Evolutionary conservation across 768 basidiomycete genomes (phyloP), one percentile per base, ranked within the genome.

Genomic region (Kondoa subrosea): DNA sequence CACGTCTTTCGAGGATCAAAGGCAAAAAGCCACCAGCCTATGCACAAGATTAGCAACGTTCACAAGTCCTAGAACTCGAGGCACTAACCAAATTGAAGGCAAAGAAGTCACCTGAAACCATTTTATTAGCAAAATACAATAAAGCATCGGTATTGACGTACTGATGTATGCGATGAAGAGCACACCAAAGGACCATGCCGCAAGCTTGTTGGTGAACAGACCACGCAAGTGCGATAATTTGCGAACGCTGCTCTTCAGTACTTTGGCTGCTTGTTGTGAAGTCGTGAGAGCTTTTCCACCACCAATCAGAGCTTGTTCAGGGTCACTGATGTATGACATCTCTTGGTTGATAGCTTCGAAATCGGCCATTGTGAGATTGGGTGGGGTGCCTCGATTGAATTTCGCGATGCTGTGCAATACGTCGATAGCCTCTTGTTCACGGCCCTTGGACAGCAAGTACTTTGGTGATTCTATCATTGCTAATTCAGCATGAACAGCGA

Each of bases 401-500:
- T 67, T 68, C 15, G 78, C 79, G 67, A 80, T 78, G 26, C 67
- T 67, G 70, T 78, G 73, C n/a, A 80, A 64, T 25, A 80, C 78
- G 4, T 75, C 74, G 69, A 80, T 73, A 1, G 78, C 78, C 40
- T 77, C 76, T 2, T 74, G 74, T 67, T 80, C 78, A 34, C 72
- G 72, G 26, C 79, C 79, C 65, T 75, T 75, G 34, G 73, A 70
- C 34, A 80, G 70, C 4, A 80, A 73, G 74, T 76, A 80, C 71
- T 79, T 80, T 40, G 79, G 79, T 21, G 76, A 76, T 57, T 78
- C 78, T 60, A 74, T 71, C 8, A 31, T n/a, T n/a, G n/a, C n/a
- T n/a, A n/a, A n/a, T n/a, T n/a, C n/a, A 31, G 30, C 29, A 31
- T 15, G n/a, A 31, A 14, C n/a, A 60, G 58, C 4, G 30, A 14